These are phyloP conservation scores for Globisporangium heterothallicum DNA, from an alignment of 352 stramenopile species.

Conservation along the genomic window DNA sequence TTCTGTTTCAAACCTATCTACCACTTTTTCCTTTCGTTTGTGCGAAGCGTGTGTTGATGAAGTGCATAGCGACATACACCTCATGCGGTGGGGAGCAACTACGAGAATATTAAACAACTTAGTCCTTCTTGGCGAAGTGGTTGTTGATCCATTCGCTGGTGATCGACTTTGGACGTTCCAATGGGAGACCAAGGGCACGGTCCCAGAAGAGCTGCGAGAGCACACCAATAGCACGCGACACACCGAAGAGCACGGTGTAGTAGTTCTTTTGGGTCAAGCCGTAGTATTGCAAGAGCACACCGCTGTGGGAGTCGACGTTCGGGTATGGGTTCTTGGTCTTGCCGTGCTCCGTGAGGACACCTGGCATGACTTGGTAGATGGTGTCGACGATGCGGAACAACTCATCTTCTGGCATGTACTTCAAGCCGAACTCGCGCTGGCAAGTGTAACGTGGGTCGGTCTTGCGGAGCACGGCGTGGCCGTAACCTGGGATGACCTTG, in stretches of 20 bases:
- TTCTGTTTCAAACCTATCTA: neutral
- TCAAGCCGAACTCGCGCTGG: conserved; percentile 98
- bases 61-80: neutral
- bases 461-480: conserved; percentile 97
- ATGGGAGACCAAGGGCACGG: conserved; percentile 94
- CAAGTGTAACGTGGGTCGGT: conserved; percentile 99
- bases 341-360: conserved; percentile 97
- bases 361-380: conserved; percentile 99
- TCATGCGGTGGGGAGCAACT: neutral
- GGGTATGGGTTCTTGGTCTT: conserved; percentile 99
- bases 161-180: conserved; percentile 98
- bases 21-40: neutral
- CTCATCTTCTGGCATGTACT: conserved; percentile 98
- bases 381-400: conserved; percentile 99
- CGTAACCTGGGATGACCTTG: conserved; percentile 99
- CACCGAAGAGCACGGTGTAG: conserved; percentile 99
- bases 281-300: conserved; percentile 99
- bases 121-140: conserved; percentile 89
- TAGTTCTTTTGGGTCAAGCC: conserved; percentile 99
- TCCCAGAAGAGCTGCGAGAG: conserved; percentile 99
- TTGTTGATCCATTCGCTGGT: conserved; percentile 98
- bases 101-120: conserved; percentile 19
- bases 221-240: conserved; percentile 96
- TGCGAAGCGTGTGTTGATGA: neutral
- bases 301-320: conserved; percentile 98